Conservation (phyloP, 2,329 filamentous ascomycete genomes). For the Fusarium sp. region DNA sequence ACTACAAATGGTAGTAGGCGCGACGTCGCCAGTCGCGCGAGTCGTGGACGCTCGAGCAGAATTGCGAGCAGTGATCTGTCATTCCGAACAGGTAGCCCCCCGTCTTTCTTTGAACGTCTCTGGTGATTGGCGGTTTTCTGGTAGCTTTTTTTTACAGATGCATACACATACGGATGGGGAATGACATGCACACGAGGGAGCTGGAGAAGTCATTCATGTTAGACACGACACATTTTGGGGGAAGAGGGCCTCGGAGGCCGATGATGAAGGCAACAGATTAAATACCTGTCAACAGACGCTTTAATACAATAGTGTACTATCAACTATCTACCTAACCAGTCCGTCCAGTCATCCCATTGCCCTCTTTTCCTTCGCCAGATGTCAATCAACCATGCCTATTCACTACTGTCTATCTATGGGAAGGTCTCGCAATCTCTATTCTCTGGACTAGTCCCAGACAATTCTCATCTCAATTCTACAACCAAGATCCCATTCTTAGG, state of each 20-base stretch:
- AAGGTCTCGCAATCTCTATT: not conserved
- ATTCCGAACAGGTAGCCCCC: not conserved
- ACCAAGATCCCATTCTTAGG: not conserved
- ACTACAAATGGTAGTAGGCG: slow-evolving; percentile 28
- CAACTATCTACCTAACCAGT: not conserved
- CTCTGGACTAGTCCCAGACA: not conserved
- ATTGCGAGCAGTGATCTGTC: not conserved
- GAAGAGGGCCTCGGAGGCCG: slow-evolving; percentile 30
- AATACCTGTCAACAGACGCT: slow-evolving; percentile 21
- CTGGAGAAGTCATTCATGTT: slow-evolving; percentile 30
- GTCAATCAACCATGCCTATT: not conserved
- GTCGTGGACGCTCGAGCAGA: not conserved
- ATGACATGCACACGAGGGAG: not conserved
- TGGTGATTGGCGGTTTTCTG: not conserved
- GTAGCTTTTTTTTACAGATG: not conserved
- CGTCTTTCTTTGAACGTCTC: not conserved
- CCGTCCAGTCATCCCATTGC: too few species aligned
- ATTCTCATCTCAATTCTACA: not conserved
- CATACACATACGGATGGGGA: too few species aligned
- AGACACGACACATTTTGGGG: slow-evolving; percentile 32
- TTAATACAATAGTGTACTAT: slow-evolving; percentile 36
- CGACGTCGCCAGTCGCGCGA: slow-evolving; percentile 9
- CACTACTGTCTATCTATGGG: not conserved
- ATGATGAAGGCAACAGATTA: slow-evolving; percentile 15
- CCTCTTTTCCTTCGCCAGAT: not conserved